A percentile compares a stretch with the other conserved stretches of the same genome.
Evolutionary conservation across 2,329 filamentous ascomycete genomes (phyloP).

Genomic region (Podosphaera fusca): DNA sequence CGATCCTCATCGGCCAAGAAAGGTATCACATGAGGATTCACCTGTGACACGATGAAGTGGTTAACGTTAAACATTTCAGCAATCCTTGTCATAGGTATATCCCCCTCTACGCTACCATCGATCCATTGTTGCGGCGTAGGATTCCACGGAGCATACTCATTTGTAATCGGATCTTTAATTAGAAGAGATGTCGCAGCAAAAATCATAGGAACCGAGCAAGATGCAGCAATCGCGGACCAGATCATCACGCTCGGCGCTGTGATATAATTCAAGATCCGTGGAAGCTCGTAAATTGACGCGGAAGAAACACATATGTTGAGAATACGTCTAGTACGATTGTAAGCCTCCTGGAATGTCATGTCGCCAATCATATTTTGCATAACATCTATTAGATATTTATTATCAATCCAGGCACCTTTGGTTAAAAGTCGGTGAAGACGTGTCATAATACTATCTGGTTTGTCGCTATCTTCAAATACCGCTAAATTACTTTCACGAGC

Average conservation of each 20-base stretch:
- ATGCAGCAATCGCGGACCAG: constrained; percentile 90
- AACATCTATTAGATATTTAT: constrained; percentile 54
- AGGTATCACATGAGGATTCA: constrained; percentile 81
- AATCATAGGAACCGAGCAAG: constrained; percentile 73
- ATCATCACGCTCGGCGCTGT: constrained; percentile 88
- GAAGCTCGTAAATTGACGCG: constrained; percentile 67
- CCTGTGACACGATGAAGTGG: constrained; percentile 91
- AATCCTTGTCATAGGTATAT: constrained; percentile 72
- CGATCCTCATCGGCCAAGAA: constrained; percentile 56
- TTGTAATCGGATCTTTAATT: constrained; percentile 66
- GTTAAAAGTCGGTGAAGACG: constrained; percentile 54
- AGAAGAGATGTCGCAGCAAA: constrained; percentile 61
- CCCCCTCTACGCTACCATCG: constrained; percentile 85
- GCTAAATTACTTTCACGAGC: constrained; percentile 33
- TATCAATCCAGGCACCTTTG: constrained; percentile 69
- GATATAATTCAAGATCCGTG: constrained; percentile 71
- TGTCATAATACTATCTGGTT: constrained; percentile 39
- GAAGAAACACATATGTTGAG: constrained; percentile 88
- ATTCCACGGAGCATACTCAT: constrained; percentile 61
- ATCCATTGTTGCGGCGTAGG: constrained; percentile 71
- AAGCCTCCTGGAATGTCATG: constrained; percentile 85
- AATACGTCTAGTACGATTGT: constrained; percentile 78
- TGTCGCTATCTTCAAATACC: constrained; percentile 35
- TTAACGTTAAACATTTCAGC: constrained; percentile 97
- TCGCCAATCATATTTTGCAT: constrained; percentile 67